Base-by-base conservation (phyloP, 225 moss, liverwort and hornwort genomes). In the Ulota crispa region DNA sequence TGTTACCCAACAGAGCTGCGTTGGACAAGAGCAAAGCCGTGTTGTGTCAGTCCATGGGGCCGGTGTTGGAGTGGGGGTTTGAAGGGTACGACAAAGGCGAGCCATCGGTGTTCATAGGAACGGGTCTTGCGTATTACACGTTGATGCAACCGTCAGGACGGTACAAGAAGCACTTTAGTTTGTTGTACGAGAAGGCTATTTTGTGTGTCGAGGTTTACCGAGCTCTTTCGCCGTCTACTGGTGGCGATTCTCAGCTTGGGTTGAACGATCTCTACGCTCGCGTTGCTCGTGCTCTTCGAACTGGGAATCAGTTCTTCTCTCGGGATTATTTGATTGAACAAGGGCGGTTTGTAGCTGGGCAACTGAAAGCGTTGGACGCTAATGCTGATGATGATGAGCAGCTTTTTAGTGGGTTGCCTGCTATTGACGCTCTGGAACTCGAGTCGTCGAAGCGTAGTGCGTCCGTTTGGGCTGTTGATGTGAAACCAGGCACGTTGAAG, bases 61-160 rank as follows among this genome's bases (percentile, higher is more conserved):
- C 94, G 6, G 41, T 99, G 19, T 61, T 73, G 0, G 87, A 91
- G 36, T 99, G 98, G 98, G 94, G 90, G 3, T 89, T 99, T 27
- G 93, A 94, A 87, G 95, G 95, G 4, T 99, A 99, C 72, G 98
- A 99, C 52, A 86, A 92, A 78, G 89, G 89, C 24, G 82, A 73
- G 8, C 93, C 94, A 0, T 86, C 86, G 7, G 81, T 99, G 27
- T 91, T 78, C 15, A 81, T 99, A 14, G 87, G 90, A 37, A 95
- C 98, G 0, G 81, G 78, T 2, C 82, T 93, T 12, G 92, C 93
- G 2, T 96, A 93, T 28, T 99, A 99, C 47, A 84, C 85, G 26
- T 86, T 93, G 50, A 20, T 82, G 16, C 94, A 96, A 77, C 91
- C 98, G 0, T 87, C 94, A 16, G 91, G 85, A 28, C 68, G 27